phyloP scores from a whole-genome alignment of 176 grass and related monocot species.

The Eremochloa ophiuroides region DNA sequence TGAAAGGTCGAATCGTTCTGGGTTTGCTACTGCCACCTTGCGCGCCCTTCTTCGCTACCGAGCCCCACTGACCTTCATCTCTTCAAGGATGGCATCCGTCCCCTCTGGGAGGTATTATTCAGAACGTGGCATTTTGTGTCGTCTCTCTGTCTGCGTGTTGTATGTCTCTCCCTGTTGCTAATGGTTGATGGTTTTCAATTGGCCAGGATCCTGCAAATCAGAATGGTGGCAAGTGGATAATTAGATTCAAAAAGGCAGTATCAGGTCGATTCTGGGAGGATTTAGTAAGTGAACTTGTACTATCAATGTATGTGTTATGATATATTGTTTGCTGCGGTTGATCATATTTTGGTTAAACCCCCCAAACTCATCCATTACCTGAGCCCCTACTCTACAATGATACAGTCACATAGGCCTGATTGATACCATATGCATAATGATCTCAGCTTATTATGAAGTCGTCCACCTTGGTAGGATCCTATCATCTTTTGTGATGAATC shows the following conservation, averaged over 20 bases:
- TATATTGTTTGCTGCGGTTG: neutral
- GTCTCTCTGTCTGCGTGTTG: neutral
- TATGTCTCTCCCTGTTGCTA: neutral
- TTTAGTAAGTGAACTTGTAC: slow-evolving; percentile 51
- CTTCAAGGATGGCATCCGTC: slow-evolving; percentile 95
- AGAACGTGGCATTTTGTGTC: neutral
- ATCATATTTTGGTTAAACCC: neutral
- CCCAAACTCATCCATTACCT: neutral
- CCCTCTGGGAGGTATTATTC: slow-evolving; percentile 88
- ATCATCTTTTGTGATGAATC: neutral
- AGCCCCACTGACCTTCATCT: slow-evolving; percentile 91
- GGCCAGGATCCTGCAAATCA: slow-evolving; percentile 74
- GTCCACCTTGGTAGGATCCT: neutral
- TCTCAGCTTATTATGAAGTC: neutral
- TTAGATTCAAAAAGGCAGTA: slow-evolving; percentile 90
- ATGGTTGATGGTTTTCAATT: slow-evolving; percentile 32
- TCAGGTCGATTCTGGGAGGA: slow-evolving; percentile 99
- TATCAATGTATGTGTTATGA: neutral
- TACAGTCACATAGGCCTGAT: neutral
- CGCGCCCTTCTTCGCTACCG: slow-evolving; percentile 60
- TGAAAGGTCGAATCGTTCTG: slow-evolving; percentile 93
- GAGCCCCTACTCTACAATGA: neutral
- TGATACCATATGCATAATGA: neutral
- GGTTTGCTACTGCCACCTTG: slow-evolving; percentile 94
- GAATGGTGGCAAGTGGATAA: slow-evolving; percentile 97